Evolutionary conservation across 768 basidiomycete genomes (phyloP).

Genomic region (Nidula microcarpa): DNA sequence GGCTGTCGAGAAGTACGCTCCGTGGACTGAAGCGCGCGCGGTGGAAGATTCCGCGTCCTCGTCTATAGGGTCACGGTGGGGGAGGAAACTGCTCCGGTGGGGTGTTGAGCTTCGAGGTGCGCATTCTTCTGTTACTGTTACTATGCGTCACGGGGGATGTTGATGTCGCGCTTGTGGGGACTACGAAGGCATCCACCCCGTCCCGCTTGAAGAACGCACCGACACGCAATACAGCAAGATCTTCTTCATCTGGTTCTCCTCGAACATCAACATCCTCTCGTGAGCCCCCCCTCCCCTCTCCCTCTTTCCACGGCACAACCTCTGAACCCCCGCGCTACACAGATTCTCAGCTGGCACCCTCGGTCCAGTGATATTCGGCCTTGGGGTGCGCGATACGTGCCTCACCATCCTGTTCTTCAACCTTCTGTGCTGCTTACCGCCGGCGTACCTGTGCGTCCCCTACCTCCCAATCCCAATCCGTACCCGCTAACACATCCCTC

Average conservation of each 20-base stretch:
- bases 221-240: slow-evolving; percentile 64
- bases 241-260: slow-evolving; percentile 77
- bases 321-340: neutral
- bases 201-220: slow-evolving; percentile 49
- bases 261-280: slow-evolving; percentile 68
- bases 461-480: neutral
- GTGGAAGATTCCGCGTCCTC: neutral
- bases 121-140: neutral
- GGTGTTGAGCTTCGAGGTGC: slow-evolving; percentile 32
- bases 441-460: slow-evolving; percentile 54
- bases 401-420: slow-evolving; percentile 70
- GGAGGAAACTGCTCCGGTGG: slow-evolving; percentile 6
- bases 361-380: slow-evolving; percentile 56
- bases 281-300: slow-evolving; percentile 16
- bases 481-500: neutral
- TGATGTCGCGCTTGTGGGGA: neutral
- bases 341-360: slow-evolving; percentile 70
- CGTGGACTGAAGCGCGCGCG: neutral
- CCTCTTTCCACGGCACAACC: neutral
- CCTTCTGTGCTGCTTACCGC: slow-evolving; percentile 51
- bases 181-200: slow-evolving; percentile 51
- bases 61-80: neutral
- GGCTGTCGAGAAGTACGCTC: neutral
- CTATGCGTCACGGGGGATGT: neutral
- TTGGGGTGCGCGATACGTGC: slow-evolving; percentile 61